These are phyloP conservation scores for Colletotrichum coccodes DNA, from an alignment of 2,329 filamentous ascomycete genomes.

Conservation along the genomic window DNA sequence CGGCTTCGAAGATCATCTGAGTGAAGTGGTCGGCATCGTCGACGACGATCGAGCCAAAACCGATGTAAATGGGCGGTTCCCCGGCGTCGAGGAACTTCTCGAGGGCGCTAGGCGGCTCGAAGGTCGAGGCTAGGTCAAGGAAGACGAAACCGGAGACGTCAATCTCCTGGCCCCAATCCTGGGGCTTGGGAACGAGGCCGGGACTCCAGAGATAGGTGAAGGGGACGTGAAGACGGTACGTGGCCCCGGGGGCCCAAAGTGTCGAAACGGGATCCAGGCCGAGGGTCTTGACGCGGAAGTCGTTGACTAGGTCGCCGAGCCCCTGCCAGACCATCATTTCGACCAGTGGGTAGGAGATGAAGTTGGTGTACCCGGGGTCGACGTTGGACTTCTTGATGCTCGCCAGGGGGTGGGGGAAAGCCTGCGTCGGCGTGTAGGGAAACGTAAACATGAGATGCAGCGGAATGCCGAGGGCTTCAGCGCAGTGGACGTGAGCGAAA, in stretches of 20 bases:
- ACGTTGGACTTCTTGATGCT: constrained; percentile 80
- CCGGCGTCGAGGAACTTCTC: constrained; percentile 65
- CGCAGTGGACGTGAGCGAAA: constrained; percentile 83
- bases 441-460: constrained; percentile 92
- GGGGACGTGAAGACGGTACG: constrained; percentile 79
- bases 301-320: constrained; percentile 80
- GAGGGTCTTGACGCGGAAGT: constrained; percentile 76
- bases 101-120: constrained; percentile 66
- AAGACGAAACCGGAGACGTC: constrained; percentile 85
- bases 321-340: constrained; percentile 95
- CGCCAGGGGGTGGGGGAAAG: constrained; percentile 81
- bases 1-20: constrained; percentile 76
- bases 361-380: constrained; percentile 79
- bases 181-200: constrained; percentile 71
- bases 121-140: constrained; percentile 72
- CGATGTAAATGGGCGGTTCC: constrained; percentile 75
- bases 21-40: constrained; percentile 78
- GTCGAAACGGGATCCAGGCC: constrained; percentile 79
- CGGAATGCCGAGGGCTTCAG: constrained; percentile 80
- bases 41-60: constrained; percentile 81
- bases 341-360: constrained; percentile 82
- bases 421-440: constrained; percentile 79
- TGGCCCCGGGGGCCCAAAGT: constrained; percentile 79
- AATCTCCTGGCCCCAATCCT: constrained; percentile 75
- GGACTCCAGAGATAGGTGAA: constrained; percentile 81